These are phyloP conservation scores for Spizellomyces punctatus DNA, from an alignment of 192 early-diverging fungal genomes.

Conservation along the genomic window DNA sequence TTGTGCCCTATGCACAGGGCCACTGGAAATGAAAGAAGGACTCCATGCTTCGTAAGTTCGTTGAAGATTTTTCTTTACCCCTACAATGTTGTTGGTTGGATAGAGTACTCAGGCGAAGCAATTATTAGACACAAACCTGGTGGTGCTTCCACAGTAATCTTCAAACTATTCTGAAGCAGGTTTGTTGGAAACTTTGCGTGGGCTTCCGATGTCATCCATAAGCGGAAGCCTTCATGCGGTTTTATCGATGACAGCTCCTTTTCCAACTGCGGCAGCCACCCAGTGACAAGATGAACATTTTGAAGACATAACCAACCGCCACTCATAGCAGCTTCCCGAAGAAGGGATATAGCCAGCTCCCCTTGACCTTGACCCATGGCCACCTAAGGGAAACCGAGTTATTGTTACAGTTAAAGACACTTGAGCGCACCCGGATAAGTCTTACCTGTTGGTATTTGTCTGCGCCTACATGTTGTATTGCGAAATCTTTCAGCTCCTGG, in stretches of 20 bases:
- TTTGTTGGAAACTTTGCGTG: conserved; percentile 55
- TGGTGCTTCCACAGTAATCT: conserved; percentile 62
- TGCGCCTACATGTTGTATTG: conserved; percentile 37
- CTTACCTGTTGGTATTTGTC: conserved; percentile 51
- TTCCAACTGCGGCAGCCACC: conserved; percentile 54
- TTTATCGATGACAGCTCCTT: conserved; percentile 46
- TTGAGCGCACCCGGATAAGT: background rate
- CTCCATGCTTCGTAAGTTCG: conserved; percentile 54
- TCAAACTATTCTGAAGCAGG: conserved; percentile 51
- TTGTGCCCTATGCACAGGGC: conserved; percentile 52
- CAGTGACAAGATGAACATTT: conserved; percentile 61
- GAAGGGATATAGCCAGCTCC: conserved; percentile 43
- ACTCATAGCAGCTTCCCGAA: conserved; percentile 30
- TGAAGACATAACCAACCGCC: conserved; percentile 61
- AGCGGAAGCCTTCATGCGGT: conserved; percentile 47
- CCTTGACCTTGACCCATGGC: conserved; percentile 68
- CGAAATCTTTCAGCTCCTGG: conserved; percentile 51
- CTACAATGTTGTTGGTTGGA: conserved; percentile 30
- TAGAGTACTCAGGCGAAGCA: background rate
- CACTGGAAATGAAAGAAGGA: conserved; percentile 45
- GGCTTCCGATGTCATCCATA: conserved; percentile 61
- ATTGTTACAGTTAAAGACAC: no score
- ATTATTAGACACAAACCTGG: conserved; percentile 42
- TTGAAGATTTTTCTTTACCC: conserved; percentile 60
- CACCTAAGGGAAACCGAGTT: conserved; percentile 26